These are phyloP conservation scores for Russula lepida DNA, from an alignment of 768 basidiomycete species.

Conservation along the genomic window DNA sequence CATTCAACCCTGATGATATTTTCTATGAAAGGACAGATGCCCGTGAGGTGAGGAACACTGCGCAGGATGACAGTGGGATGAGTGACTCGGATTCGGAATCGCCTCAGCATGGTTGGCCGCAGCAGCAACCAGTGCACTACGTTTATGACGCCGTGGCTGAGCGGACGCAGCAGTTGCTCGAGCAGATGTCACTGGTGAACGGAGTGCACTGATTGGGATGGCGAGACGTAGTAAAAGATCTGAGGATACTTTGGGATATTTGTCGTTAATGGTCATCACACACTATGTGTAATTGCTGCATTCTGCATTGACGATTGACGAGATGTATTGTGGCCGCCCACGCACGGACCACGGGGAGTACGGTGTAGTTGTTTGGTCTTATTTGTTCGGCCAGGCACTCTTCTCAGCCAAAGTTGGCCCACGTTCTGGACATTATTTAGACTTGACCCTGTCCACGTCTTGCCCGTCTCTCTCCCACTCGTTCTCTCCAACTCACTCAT, in stretches of 20 bases:
- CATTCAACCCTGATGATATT: constrained; percentile 49
- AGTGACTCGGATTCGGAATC: constrained; percentile 46
- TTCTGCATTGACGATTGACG: not conserved
- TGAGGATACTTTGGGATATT: constrained; percentile 8
- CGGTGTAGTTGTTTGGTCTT: constrained; percentile 3
- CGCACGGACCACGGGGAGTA: constrained; percentile 1
- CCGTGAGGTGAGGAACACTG: constrained; percentile 25
- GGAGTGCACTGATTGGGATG: constrained; percentile 23
- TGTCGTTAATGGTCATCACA: constrained; percentile 5
- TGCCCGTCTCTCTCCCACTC: not conserved
- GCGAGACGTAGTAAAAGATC: not conserved
- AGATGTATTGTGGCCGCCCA: constrained; percentile 3
- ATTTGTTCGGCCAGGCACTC: not conserved
- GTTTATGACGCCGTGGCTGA: constrained; percentile 94
- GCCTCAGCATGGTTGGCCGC: constrained; percentile 30
- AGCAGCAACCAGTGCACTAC: constrained; percentile 52
- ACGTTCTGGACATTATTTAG: not conserved
- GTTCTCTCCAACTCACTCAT: not conserved
- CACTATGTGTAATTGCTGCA: constrained; percentile 20
- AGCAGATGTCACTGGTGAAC: constrained; percentile 25
- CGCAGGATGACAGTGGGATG: constrained; percentile 25
- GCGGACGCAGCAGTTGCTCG: constrained; percentile 52
- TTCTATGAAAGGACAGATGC: constrained; percentile 38
- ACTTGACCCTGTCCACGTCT: not conserved
- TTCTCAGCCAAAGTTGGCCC: not conserved